These are phyloP conservation scores for Aureobasidium subglaciale DNA, from an alignment of 2,329 filamentous ascomycete genomes.

Conservation along the genomic window DNA sequence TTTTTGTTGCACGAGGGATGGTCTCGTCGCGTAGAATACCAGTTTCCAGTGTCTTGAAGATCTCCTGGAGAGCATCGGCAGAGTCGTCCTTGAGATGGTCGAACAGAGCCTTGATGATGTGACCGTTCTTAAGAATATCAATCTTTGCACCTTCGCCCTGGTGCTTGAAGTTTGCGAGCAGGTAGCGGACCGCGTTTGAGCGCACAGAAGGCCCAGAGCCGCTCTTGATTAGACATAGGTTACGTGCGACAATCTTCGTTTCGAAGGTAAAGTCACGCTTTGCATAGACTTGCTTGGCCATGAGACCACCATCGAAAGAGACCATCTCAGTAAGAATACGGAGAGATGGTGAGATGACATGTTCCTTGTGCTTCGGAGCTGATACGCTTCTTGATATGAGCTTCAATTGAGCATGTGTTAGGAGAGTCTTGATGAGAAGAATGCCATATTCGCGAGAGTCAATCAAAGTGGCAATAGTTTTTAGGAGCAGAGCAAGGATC, in stretches of 20 bases:
- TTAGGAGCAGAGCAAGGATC: conserved; percentile 73
- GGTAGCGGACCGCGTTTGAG: conserved; percentile 73
- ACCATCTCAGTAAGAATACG: conserved; percentile 81
- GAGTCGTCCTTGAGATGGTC: conserved; percentile 73
- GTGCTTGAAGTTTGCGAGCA: conserved; percentile 71
- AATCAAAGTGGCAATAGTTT: conserved; percentile 64
- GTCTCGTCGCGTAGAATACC: conserved; percentile 68
- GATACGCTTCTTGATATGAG: conserved; percentile 72
- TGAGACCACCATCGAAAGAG: conserved; percentile 73
- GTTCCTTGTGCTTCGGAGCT: conserved; percentile 74
- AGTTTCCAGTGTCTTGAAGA: conserved; percentile 62
- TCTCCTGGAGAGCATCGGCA: conserved; percentile 65
- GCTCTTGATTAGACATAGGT: conserved; percentile 62
- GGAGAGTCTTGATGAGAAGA: conserved; percentile 69
- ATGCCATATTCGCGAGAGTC: conserved; percentile 70
- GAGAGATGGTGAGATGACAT: conserved; percentile 80
- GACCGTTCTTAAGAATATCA: conserved; percentile 71
- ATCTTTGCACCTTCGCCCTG: conserved; percentile 70
- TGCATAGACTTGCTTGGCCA: conserved; percentile 66
- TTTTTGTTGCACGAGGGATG: conserved; percentile 67
- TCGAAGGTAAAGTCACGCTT: conserved; percentile 69
- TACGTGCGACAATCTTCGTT: conserved; percentile 65
- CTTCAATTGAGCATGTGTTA: conserved; percentile 75
- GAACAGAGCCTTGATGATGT: conserved; percentile 63
- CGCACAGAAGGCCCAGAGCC: conserved; percentile 70